Base-by-base conservation (phyloP, 306 rosid genomes). In the Neltuma alba region DNA sequence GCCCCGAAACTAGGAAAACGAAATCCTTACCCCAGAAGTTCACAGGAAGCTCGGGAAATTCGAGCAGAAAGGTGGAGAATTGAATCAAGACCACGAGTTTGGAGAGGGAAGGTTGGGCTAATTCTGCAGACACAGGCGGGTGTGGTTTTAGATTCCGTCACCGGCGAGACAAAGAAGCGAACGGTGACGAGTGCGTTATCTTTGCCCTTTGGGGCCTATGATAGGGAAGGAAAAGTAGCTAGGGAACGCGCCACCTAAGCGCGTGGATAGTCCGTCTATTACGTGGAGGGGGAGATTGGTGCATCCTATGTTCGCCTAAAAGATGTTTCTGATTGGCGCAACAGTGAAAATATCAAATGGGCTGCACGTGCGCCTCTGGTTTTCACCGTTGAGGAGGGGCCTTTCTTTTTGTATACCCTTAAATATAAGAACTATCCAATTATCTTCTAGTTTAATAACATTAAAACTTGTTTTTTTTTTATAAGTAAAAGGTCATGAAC, bases 181-280 rank as follows among this genome's bases (percentile, higher is more conserved):
- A 82, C 88, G 91, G 86, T 74, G 85, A 83, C 84, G 83, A 88
- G 80, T 86, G 87, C 82, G 87, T 63, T 70, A 82, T 61, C 85
- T 42, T 73, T 66, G 87, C 64, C n/a, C 36, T 6, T n/a, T 45
- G 14, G 75, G 74, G 70, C 72, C 57, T 38, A 54, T 12, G 72
- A 66, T 36, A 23, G 33, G 13, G 54, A 9, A 74, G 72, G 82
- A 73, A 78, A 70, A 54, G 44, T 9, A 14, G 15, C 30, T 9
- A 4, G 0, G 5, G 14, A 75, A 91, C 96, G 90, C 91, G 55
- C 87, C 27, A 7, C 16, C 0, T 0, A 0, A 33, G 86, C 80
- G 84, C 91, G 92, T 91, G 83, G 0, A 1, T 18, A 52, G 25
- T 31, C n/a, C 13, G 66, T 72, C 31, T 18, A 61, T 61, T 52